Conservation (phyloP, 2,329 filamentous ascomycete species). For the Ceratocystis variospora region DNA sequence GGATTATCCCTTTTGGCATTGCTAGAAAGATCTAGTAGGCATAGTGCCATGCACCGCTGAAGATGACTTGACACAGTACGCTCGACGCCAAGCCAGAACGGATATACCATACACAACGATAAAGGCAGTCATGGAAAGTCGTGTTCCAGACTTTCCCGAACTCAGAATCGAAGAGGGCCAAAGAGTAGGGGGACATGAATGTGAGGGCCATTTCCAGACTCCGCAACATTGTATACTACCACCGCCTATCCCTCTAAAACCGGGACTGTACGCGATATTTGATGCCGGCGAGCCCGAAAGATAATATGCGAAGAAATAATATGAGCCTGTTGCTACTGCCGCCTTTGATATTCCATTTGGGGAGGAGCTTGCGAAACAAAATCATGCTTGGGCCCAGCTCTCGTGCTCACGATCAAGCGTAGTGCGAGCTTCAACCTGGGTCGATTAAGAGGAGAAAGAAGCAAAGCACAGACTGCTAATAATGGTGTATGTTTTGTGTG, state of each 20-base stretch:
- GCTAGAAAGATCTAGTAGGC: neutral
- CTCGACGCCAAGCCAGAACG: neutral
- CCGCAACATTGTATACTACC: neutral
- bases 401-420: neutral
- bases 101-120: neutral
- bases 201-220: neutral
- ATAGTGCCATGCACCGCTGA: neutral
- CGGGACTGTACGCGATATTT: neutral
- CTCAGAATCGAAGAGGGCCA: neutral
- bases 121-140: neutral
- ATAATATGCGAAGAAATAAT: neutral
- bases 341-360: constrained; percentile 39
- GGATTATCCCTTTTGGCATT: neutral
- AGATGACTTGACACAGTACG: neutral
- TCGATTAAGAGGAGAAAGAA: constrained; percentile 15
- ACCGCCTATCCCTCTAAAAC: neutral
- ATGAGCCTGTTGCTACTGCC: constrained; percentile 44
- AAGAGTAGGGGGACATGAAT: neutral
- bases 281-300: neutral
- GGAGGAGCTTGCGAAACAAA: constrained; percentile 23
- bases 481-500: neutral
- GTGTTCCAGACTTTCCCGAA: constrained; percentile 2
- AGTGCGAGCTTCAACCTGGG: neutral
- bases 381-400: constrained; percentile 9
- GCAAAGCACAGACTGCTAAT: neutral